Evolutionary conservation across 2,329 filamentous ascomycete genomes (phyloP).

Genomic region (Myriosclerotinia duriaeana): DNA sequence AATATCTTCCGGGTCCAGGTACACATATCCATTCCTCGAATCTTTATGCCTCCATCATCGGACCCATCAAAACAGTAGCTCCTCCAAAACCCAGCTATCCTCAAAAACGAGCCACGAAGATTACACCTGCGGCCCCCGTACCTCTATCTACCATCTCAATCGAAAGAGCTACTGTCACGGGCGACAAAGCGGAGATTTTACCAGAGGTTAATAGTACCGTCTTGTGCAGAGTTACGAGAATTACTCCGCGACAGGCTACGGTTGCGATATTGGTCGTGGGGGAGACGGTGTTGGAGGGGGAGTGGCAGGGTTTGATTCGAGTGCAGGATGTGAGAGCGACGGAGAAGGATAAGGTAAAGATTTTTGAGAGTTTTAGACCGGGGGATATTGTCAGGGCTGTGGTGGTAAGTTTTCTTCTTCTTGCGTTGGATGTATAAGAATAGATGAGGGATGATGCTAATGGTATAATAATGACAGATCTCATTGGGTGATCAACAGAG

Average conservation of each 20-base stretch:
- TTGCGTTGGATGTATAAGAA: not conserved
- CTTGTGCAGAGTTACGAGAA: conserved; percentile 79
- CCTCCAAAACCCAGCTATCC: conserved; percentile 46
- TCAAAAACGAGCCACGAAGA: conserved; percentile 60
- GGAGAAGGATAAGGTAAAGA: conserved; percentile 91
- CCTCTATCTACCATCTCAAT: conserved; percentile 58
- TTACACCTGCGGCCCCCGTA: conserved; percentile 48
- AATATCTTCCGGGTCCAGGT: conserved; percentile 73
- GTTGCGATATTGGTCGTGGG: conserved; percentile 84
- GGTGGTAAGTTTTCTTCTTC: conserved; percentile 55
- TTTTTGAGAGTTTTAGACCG: conserved; percentile 86
- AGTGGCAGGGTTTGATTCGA: conserved; percentile 82
- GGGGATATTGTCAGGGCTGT: conserved; percentile 87
- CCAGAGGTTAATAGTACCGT: conserved; percentile 80
- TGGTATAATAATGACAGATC: conserved; percentile 52
- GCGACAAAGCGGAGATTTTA: conserved; percentile 64
- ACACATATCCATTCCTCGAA: conserved; percentile 76
- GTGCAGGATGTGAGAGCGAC: conserved; percentile 91
- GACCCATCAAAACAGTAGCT: conserved; percentile 59
- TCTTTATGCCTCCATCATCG: conserved; percentile 80
- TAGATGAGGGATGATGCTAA: not conserved
- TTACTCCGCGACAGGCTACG: conserved; percentile 80
- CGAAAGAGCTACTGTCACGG: conserved; percentile 37
- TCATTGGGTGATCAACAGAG: conserved; percentile 90
- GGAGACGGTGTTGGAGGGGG: conserved; percentile 68